Conservation (phyloP, 345 rosid genomes). For the Cardamine resedifolia region DNA sequence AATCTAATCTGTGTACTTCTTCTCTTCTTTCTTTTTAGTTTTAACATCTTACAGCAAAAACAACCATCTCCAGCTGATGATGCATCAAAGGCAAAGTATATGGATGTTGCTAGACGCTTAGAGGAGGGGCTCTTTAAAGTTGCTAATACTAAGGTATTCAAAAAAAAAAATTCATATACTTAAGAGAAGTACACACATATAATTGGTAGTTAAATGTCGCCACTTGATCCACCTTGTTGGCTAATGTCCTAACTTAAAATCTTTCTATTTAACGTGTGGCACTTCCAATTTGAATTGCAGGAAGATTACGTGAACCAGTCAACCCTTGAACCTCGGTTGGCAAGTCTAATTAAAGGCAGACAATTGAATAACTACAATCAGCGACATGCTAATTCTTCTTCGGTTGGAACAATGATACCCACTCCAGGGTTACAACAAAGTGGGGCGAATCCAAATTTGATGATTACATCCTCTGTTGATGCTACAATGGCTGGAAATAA, state of each 20-base stretch:
- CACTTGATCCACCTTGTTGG: constrained; percentile 14
- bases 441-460: constrained; percentile 58
- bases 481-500: constrained; percentile 56
- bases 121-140: constrained; percentile 81
- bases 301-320: constrained; percentile 76
- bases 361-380: constrained; percentile 51
- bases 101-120: constrained; percentile 75
- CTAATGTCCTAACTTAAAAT: neutral
- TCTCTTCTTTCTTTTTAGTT: constrained; percentile 41
- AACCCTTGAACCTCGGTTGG: constrained; percentile 76
- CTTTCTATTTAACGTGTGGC: neutral
- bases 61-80: constrained; percentile 53
- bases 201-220: neutral
- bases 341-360: constrained; percentile 47
- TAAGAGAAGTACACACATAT: neutral
- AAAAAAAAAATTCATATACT: neutral
- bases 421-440: constrained; percentile 86
- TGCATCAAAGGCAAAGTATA: constrained; percentile 47
- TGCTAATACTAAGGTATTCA: constrained; percentile 66
- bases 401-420: constrained; percentile 88
- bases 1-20: neutral
- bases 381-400: constrained; percentile 62
- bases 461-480: constrained; percentile 68
- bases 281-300: constrained; percentile 42
- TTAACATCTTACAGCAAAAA: constrained; percentile 50